phyloP scores from a whole-genome alignment of 768 basidiomycete species.

The Tylopilus subfusipes region DNA sequence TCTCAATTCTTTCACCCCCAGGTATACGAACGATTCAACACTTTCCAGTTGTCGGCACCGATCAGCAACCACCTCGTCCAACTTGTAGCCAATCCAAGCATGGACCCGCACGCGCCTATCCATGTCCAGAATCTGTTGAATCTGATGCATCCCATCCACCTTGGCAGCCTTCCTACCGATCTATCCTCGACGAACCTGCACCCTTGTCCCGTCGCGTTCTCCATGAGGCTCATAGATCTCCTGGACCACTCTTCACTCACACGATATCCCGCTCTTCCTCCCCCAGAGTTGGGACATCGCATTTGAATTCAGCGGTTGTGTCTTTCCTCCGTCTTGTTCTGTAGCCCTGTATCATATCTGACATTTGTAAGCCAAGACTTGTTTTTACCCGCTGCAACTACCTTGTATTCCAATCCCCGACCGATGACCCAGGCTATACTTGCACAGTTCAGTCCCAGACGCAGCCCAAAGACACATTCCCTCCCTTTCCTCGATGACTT shows the following conservation, averaged over 20 bases:
- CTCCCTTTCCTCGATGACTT: conserved; percentile 42
- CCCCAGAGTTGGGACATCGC: background rate
- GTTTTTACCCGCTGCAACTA: background rate
- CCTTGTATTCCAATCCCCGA: background rate
- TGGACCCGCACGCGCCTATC: background rate
- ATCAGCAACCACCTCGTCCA: background rate
- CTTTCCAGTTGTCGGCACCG: background rate
- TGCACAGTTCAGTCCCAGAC: conserved; percentile 42
- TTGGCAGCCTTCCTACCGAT: background rate
- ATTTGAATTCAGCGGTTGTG: background rate
- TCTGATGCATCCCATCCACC: background rate
- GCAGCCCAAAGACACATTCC: conserved; percentile 53
- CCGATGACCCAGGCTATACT: conserved; percentile 48
- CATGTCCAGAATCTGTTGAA: background rate
- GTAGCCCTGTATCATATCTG: conserved; percentile 9
- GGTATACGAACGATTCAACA: conserved; percentile 9
- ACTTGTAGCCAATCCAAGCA: background rate
- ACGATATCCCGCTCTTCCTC: background rate
- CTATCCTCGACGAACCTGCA: background rate
- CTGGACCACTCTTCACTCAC: background rate
- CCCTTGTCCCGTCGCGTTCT: conserved; percentile 22
- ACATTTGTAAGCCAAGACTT: background rate
- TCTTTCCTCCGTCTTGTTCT: conserved; percentile 7
- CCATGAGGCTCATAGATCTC: conserved; percentile 19
- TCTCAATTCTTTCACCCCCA: conserved; percentile 29